phyloP scores from a whole-genome alignment of 2,329 filamentous ascomycete species.

The Knoxdaviesia capensis region DNA sequence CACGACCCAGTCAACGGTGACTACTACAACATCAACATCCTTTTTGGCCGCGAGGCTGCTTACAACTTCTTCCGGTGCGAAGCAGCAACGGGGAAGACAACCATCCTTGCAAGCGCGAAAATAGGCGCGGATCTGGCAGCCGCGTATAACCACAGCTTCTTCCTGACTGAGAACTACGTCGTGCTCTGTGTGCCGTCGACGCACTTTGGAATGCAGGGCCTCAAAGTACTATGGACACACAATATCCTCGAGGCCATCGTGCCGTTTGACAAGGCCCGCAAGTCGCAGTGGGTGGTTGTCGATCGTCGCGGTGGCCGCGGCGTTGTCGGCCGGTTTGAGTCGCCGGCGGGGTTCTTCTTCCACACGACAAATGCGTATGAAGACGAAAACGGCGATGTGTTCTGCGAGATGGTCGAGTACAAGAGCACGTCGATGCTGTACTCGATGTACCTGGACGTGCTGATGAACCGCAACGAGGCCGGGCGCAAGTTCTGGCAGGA shows the following conservation, averaged over 20 bases:
- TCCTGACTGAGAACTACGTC: conserved; percentile 50
- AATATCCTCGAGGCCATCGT: conserved; percentile 51
- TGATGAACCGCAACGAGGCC: conserved; percentile 31
- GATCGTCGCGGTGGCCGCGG: conserved; percentile 43
- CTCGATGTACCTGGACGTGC: conserved; percentile 47
- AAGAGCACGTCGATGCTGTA: conserved; percentile 44
- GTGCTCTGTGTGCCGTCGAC: conserved; percentile 54
- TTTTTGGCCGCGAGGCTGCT: conserved; percentile 30
- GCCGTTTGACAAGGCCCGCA: conserved; percentile 34
- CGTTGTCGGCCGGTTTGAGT: conserved; percentile 48
- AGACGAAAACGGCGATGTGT: conserved; percentile 23
- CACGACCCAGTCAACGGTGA: conserved; percentile 55
- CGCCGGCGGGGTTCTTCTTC: conserved; percentile 55
- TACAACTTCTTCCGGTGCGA: conserved; percentile 54
- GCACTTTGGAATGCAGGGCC: conserved; percentile 34
- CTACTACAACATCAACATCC: conserved; percentile 66
- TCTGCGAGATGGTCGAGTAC: conserved; percentile 46
- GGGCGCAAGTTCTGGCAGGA: conserved; percentile 21
- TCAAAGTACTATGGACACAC: conserved; percentile 39
- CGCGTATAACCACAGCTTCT: conserved; percentile 71
- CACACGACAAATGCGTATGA: conserved; percentile 66
- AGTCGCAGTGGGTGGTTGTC: conserved; percentile 53
- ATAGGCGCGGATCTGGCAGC: conserved; percentile 22
- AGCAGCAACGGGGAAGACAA: conserved; percentile 40
- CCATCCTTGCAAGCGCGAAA: conserved; percentile 48